Conservation (phyloP, 805 yeast species). For the Hagleromyces aurorensis region DNA sequence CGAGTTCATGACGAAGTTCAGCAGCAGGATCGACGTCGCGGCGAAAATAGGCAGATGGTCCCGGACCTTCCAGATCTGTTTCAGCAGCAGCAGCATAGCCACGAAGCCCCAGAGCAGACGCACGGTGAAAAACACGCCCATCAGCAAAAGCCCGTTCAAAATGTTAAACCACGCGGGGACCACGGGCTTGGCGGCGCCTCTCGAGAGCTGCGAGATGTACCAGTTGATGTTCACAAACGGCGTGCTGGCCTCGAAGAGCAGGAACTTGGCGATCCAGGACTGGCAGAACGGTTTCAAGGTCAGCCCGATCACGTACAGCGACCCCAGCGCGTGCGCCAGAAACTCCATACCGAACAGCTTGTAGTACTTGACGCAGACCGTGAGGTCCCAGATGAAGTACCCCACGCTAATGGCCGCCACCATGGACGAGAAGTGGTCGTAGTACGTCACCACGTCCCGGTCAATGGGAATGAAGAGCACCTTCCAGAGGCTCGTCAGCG, state of each 20-base stretch:
- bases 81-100: constrained; percentile 49
- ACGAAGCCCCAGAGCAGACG: constrained; percentile 84
- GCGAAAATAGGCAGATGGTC: constrained; percentile 39
- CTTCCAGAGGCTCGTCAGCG: constrained; percentile 54
- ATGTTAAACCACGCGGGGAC: constrained; percentile 47
- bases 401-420: constrained; percentile 70
- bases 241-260: constrained; percentile 80
- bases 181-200: constrained; percentile 35
- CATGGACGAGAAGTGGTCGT: constrained; percentile 68
- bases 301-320: constrained; percentile 61
- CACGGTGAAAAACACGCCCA: constrained; percentile 63
- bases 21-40: constrained; percentile 41
- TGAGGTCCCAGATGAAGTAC: constrained; percentile 86
- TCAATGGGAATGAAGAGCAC: constrained; percentile 45
- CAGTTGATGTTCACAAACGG: constrained; percentile 94
- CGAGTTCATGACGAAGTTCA: constrained; percentile 56
- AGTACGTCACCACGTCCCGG: constrained; percentile 52
- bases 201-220: constrained; percentile 76
- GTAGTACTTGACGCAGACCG: constrained; percentile 56
- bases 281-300: constrained; percentile 67
- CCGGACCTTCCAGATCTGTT: constrained; percentile 40
- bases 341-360: constrained; percentile 74
- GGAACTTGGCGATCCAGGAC: constrained; percentile 75
- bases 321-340: constrained; percentile 74
- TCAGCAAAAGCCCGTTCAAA: constrained; percentile 64